Evolutionary conservation across 495 filamentous ascomycete genomes (phyloP).

Genomic region (Podospora fimiseda): DNA sequence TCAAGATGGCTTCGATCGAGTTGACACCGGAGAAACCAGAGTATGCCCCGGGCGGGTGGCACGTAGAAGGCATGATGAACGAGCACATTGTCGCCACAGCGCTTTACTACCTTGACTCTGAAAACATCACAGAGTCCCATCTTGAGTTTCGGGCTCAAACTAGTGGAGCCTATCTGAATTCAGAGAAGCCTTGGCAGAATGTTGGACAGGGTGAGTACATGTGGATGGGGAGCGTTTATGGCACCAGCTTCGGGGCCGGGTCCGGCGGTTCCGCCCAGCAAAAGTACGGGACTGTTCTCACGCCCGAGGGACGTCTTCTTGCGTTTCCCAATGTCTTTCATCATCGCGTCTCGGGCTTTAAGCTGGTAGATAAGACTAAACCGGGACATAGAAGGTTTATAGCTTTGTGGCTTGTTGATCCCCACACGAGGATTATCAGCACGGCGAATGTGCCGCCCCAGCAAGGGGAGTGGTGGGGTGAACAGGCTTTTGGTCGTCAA

Average conservation of each 20-base stretch:
- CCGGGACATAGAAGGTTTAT: constrained; percentile 52
- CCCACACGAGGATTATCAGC: constrained; percentile 40
- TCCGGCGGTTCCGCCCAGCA: constrained; percentile 14
- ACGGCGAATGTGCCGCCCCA: constrained; percentile 57
- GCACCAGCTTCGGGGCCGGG: constrained; percentile 21
- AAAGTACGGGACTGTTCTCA: constrained; percentile 28
- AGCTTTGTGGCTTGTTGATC: constrained; percentile 54
- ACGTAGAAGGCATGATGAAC: constrained; percentile 52
- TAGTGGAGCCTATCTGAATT: no score
- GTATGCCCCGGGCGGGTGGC: constrained; percentile 29
- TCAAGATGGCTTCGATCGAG: constrained; percentile 58
- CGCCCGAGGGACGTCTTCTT: constrained; percentile 29
- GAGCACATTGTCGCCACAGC: constrained; percentile 54
- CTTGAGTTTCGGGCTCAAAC: constrained; percentile 49
- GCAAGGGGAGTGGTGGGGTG: constrained; percentile 35
- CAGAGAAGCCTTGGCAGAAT: no score
- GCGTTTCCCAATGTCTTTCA: constrained; percentile 45
- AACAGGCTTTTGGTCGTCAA: constrained; percentile 18
- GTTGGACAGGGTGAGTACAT: neutral
- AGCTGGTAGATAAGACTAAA: constrained; percentile 40
- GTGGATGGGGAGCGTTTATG: constrained; percentile 20
- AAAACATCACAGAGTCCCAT: constrained; percentile 51
- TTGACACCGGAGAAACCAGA: constrained; percentile 53
- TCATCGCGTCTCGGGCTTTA: constrained; percentile 47
- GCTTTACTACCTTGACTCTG: constrained; percentile 54